These are phyloP conservation scores for Raffaelea arxii DNA, from an alignment of 2,329 filamentous ascomycete species.

Conservation along the genomic window DNA sequence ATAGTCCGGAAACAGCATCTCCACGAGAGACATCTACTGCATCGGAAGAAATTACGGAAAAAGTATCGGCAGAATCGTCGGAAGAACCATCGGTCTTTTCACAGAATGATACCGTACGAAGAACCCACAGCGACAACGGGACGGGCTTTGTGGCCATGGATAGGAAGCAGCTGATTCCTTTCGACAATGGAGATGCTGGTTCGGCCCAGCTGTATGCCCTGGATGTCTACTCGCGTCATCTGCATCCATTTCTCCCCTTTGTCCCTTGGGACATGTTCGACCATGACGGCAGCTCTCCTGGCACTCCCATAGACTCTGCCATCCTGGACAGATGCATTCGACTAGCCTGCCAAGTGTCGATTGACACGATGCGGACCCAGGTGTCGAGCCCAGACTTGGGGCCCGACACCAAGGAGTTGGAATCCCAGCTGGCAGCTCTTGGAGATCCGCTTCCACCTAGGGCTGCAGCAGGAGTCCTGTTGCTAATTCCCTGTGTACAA, in stretches of 20 bases:
- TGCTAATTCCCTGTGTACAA: too few species aligned
- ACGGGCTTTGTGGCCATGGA: not conserved
- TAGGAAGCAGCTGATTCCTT: not conserved
- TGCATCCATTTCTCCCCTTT: constrained; percentile 2
- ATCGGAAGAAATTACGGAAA: not conserved
- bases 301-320: too few species aligned
- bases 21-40: too few species aligned
- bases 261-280: constrained; percentile 1
- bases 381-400: not conserved
- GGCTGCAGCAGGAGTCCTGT: too few species aligned
- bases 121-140: too few species aligned
- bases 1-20: too few species aligned
- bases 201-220: too few species aligned
- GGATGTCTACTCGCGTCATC: not conserved
- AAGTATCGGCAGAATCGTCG: not conserved
- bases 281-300: not conserved
- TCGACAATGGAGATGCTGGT: not conserved
- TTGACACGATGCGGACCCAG: not conserved
- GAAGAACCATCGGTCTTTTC: too few species aligned
- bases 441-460: too few species aligned
- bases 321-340: not conserved
- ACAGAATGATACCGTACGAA: too few species aligned
- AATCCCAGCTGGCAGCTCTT: too few species aligned
- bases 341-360: not conserved
- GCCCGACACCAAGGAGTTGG: not conserved